These are phyloP conservation scores for Eucalyptus curtisii DNA, from an alignment of 345 rosid genomes.

Conservation along the genomic window DNA sequence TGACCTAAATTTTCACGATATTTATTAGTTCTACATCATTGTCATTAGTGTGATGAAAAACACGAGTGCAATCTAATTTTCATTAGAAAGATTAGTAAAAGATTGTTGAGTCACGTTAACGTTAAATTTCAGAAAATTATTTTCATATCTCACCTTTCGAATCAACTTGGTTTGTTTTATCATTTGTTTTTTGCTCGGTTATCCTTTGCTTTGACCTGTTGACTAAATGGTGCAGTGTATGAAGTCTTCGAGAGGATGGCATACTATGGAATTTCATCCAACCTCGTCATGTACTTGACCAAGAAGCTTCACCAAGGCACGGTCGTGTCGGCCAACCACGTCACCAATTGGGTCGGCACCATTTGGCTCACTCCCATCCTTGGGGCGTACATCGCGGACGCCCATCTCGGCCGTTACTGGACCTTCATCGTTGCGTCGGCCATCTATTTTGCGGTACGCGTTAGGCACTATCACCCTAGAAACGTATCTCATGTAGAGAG, in stretches of 20 bases:
- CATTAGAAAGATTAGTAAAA: background rate
- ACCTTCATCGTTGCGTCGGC: slow-evolving; percentile 44
- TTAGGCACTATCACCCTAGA: background rate
- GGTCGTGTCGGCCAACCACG: slow-evolving; percentile 71
- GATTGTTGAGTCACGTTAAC: background rate
- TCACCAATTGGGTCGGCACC: slow-evolving; percentile 94
- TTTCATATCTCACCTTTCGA: slow-evolving; percentile 25
- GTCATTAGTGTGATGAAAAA: background rate
- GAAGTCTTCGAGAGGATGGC: slow-evolving; percentile 90
- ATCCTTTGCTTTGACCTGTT: background rate
- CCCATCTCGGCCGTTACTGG: slow-evolving; percentile 84
- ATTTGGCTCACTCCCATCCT: slow-evolving; percentile 71
- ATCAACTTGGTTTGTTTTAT: background rate
- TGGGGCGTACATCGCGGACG: slow-evolving; percentile 87
- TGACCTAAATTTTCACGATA: background rate
- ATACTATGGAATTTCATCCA: slow-evolving; percentile 73
- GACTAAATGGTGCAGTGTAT: slow-evolving; percentile 28
- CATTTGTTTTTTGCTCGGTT: too few relatives aligned
- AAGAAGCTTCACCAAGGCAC: slow-evolving; percentile 73
- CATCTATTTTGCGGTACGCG: slow-evolving; percentile 46
- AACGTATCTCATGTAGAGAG: background rate
- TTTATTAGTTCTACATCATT: background rate
- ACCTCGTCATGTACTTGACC: slow-evolving; percentile 62
- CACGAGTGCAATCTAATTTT: background rate
- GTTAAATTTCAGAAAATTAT: background rate